Evolutionary conservation across 768 basidiomycete species (phyloP).

Genomic region (Boletellus emodensis): DNA sequence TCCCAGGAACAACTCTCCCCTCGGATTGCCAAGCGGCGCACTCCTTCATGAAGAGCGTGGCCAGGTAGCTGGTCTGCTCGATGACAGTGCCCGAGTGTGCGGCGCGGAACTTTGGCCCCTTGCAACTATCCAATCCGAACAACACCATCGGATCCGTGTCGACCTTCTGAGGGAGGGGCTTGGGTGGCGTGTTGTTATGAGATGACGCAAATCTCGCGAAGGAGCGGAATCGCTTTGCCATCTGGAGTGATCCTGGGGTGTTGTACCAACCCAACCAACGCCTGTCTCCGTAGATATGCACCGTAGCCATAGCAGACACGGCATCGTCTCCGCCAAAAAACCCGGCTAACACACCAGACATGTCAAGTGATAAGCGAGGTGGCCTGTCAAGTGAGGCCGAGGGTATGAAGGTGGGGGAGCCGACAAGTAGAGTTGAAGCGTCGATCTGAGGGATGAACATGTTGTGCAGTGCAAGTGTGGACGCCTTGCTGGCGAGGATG

Average conservation of each 20-base stretch:
- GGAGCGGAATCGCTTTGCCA: slow-evolving; percentile 20
- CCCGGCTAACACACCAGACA: slow-evolving; percentile 20
- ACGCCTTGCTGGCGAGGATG: neutral
- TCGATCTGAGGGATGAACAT: neutral
- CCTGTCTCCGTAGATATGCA: slow-evolving; percentile 25
- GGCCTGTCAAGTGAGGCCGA: slow-evolving; percentile 3
- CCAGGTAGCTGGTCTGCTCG: slow-evolving; percentile 48
- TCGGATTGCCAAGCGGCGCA: slow-evolving; percentile 10
- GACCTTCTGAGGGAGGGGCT: neutral
- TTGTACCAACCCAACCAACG: slow-evolving; percentile 36
- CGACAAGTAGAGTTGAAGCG: neutral
- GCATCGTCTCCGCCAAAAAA: slow-evolving; percentile 34
- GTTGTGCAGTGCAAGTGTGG: neutral
- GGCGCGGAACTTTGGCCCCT: slow-evolving; percentile 66
- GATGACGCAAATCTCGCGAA: slow-evolving; percentile 9
- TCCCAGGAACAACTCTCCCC: slow-evolving; percentile 8
- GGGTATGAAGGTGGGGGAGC: neutral
- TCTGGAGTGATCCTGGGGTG: slow-evolving; percentile 28
- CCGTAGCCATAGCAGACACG: slow-evolving; percentile 26
- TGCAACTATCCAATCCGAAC: slow-evolving; percentile 13
- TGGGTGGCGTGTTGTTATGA: neutral
- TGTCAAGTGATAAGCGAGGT: slow-evolving; percentile 13
- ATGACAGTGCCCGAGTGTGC: slow-evolving; percentile 57
- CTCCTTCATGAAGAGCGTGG: slow-evolving; percentile 41
- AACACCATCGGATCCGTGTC: slow-evolving; percentile 19